Percentiles rank a stretch among this genome's conserved stretches.
Conservation (phyloP, 257 asterid species). For the Nicotiana otophora region DNA sequence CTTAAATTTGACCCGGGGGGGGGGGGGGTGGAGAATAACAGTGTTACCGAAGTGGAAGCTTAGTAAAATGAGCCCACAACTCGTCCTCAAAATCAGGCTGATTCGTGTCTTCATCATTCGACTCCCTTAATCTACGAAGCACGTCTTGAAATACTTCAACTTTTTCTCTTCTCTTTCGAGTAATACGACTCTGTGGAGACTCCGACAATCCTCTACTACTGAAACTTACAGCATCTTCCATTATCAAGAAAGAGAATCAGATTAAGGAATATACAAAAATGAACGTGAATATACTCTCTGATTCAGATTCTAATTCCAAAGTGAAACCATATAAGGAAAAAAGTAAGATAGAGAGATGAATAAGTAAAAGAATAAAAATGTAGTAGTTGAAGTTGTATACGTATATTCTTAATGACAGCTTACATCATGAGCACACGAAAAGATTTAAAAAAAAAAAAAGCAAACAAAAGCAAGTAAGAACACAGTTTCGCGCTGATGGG, state of each 20-base stretch:
- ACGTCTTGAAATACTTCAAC: conserved; percentile 68
- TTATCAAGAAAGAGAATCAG: conserved; percentile 15
- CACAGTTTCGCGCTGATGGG: conserved; percentile 14
- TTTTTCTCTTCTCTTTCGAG: conserved; percentile 57
- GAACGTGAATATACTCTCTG: conserved; percentile 36
- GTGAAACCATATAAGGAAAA: conserved; percentile 10
- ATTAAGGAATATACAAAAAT: conserved; percentile 23
- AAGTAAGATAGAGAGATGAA: conserved; percentile 13
- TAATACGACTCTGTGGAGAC: conserved; percentile 45
- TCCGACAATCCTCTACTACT: conserved; percentile 61
- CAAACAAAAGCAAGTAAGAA: conserved; percentile 1
- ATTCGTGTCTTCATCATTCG: conserved; percentile 42
- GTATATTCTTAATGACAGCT: conserved; percentile 24
- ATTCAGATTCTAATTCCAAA: conserved; percentile 57
- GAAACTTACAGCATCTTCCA: conserved; percentile 81
- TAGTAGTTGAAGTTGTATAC: conserved; percentile 45
- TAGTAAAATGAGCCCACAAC: conserved; percentile 72
- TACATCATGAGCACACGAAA: conserved; percentile 36
- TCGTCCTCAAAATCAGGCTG: conserved; percentile 76
- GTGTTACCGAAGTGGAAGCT: conserved; percentile 63
- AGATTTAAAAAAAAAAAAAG: background rate
- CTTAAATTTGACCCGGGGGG: too few species aligned
- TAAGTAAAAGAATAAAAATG: background rate
- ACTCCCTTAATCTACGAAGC: conserved; percentile 48
- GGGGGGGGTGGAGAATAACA: background rate